Percentiles rank a stretch among this genome's conserved stretches.
phyloP scores from a whole-genome alignment of 2,329 filamentous ascomycete genomes.

The Berkeleyomyces basicola region DNA sequence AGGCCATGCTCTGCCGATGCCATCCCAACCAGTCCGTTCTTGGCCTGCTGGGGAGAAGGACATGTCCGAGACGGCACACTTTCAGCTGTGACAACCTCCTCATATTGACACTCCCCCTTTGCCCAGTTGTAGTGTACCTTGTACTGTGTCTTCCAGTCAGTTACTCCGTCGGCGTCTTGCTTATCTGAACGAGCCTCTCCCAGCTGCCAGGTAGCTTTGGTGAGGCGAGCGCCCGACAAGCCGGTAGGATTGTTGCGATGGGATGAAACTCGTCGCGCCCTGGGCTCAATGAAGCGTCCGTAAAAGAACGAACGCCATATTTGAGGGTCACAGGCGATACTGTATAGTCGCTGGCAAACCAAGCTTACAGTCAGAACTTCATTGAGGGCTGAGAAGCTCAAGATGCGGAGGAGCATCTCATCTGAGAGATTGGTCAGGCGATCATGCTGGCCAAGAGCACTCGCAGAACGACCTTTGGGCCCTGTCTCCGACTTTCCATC shows the following conservation, averaged over 20 bases:
- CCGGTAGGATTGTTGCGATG: neutral
- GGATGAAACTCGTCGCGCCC: neutral
- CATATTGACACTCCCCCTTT: constrained; percentile 45
- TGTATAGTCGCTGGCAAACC: constrained; percentile 59
- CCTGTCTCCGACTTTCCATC: neutral
- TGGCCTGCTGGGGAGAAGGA: neutral
- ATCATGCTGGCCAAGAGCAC: neutral
- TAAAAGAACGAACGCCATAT: constrained; percentile 75
- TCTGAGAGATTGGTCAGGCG: constrained; percentile 61
- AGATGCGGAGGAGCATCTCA: constrained; percentile 71
- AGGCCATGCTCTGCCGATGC: neutral
- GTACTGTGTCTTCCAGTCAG: constrained; percentile 78
- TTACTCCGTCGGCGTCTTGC: neutral
- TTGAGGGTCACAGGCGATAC: constrained; percentile 63
- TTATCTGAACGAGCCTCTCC: neutral
- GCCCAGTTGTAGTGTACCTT: constrained; percentile 85
- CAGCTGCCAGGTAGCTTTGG: neutral
- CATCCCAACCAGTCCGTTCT: neutral
- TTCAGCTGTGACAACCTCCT: neutral
- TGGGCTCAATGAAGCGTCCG: neutral
- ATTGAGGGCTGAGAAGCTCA: constrained; percentile 56
- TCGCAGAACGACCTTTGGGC: too few species aligned
- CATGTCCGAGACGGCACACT: neutral
- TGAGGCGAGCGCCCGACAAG: neutral
- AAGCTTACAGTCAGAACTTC: constrained; percentile 46